phyloP scores from a whole-genome alignment of 2,329 filamentous ascomycete genomes.

The Sclerotinia spermophila region DNA sequence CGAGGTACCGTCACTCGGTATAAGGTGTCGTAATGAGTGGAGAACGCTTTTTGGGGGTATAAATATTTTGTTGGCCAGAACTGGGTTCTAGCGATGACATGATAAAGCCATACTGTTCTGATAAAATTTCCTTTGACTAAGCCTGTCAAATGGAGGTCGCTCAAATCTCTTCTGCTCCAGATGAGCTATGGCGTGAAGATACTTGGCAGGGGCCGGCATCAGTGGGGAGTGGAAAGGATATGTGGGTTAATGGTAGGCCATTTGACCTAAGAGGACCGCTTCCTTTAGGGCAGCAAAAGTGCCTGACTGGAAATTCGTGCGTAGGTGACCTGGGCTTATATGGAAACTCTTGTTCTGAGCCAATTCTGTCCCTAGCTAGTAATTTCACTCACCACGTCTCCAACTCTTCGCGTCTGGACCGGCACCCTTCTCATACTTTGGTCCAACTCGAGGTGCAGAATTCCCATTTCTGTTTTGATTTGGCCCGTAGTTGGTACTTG shows the following conservation, averaged over 20 bases:
- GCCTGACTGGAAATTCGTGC: background rate
- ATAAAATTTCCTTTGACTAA: background rate
- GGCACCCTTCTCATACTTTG: conserved; percentile 1
- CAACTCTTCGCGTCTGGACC: background rate
- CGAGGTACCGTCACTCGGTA: background rate
- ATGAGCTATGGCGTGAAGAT: background rate
- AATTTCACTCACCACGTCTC: background rate
- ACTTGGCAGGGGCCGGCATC: background rate
- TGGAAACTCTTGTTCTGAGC: background rate
- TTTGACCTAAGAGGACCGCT: background rate
- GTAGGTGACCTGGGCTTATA: background rate
- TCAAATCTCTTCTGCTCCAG: background rate
- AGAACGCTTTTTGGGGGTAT: background rate
- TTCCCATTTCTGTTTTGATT: background rate
- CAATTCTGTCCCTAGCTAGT: background rate
- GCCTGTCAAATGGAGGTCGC: background rate
- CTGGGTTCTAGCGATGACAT: background rate
- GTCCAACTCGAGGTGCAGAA: too few species aligned
- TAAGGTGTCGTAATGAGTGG: background rate
- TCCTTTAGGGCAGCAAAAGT: background rate
- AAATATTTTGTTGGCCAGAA: background rate
- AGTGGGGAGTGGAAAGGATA: background rate
- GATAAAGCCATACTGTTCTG: background rate
- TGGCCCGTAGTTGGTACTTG: accelerated
- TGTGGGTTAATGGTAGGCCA: background rate